Conservation (phyloP, 768 basidiomycete genomes). For the Mycena vulgaris region DNA sequence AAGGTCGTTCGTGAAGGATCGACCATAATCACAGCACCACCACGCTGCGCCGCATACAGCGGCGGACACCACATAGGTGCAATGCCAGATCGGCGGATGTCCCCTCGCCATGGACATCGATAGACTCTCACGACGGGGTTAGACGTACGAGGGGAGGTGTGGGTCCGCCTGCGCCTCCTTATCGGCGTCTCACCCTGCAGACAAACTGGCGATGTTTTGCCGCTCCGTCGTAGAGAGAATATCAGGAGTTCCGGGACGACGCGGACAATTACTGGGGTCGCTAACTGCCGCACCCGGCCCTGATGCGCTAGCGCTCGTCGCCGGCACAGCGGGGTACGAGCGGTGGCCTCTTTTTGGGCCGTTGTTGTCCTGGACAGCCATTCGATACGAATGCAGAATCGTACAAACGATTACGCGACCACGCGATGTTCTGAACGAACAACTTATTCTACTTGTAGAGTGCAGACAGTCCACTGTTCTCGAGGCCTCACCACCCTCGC, state of each 20-base stretch:
- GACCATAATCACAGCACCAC: not conserved
- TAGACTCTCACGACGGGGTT: slow-evolving; percentile 18
- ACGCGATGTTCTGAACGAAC: not conserved
- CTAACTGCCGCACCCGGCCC: slow-evolving; percentile 14
- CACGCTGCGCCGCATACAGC: slow-evolving; percentile 1
- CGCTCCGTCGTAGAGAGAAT: slow-evolving; percentile 12
- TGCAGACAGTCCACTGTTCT: not conserved
- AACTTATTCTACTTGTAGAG: too few species aligned
- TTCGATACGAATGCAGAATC: slow-evolving; percentile 5
- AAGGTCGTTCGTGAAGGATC: not conserved
- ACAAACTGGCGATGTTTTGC: slow-evolving; percentile 1
- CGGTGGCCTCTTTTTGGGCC: slow-evolving; percentile 25
- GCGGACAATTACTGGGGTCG: slow-evolving; percentile 21
- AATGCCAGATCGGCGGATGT: slow-evolving; percentile 9
- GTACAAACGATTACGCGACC: not conserved
- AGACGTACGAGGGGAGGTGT: slow-evolving; percentile 5
- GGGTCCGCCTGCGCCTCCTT: slow-evolving; percentile 13
- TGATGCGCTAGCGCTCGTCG: slow-evolving; percentile 1
- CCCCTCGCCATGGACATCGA: slow-evolving; percentile 16
- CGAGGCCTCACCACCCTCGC: slow-evolving; percentile 26
- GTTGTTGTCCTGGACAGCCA: slow-evolving; percentile 16
- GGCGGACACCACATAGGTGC: slow-evolving; percentile 6
- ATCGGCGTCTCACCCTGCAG: slow-evolving; percentile 20
- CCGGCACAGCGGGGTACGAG: slow-evolving; percentile 20
- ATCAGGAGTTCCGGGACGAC: slow-evolving; percentile 23